These are phyloP conservation scores for Drechmeria coniospora DNA, from an alignment of 2,329 filamentous ascomycete species.

Conservation along the genomic window DNA sequence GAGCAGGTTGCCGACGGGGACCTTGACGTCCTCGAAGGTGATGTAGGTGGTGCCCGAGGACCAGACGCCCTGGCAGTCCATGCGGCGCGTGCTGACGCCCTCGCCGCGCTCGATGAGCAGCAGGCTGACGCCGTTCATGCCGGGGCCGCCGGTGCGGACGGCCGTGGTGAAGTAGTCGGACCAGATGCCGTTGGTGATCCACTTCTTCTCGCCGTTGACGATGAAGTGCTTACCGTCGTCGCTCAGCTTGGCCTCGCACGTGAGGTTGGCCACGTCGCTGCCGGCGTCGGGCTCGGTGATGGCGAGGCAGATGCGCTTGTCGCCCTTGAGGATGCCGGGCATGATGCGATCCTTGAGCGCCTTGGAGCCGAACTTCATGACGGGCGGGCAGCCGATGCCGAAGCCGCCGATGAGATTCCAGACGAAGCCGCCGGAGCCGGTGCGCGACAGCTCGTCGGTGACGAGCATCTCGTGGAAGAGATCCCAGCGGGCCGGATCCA, in stretches of 20 bases:
- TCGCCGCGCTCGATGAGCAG: slow-evolving; percentile 83
- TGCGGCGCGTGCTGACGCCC: slow-evolving; percentile 81
- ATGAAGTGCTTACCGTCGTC: slow-evolving; percentile 98
- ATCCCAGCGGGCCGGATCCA: slow-evolving; percentile 84
- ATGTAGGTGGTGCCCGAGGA: slow-evolving; percentile 91
- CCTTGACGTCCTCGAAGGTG: slow-evolving; percentile 97
- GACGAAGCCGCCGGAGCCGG: slow-evolving; percentile 80
- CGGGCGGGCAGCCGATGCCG: slow-evolving; percentile 81
- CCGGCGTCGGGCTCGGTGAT: slow-evolving; percentile 96
- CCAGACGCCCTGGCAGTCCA: slow-evolving; percentile 99
- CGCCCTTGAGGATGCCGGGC: slow-evolving; percentile 73
- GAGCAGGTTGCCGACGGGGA: slow-evolving; percentile 95
- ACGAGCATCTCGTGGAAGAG: slow-evolving; percentile 95
- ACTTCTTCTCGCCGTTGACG: slow-evolving; percentile 99
- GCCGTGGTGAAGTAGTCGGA: slow-evolving; percentile 95
- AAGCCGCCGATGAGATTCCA: slow-evolving; percentile 98
- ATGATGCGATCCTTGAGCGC: slow-evolving; percentile 72
- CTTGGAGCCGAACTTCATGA: slow-evolving; percentile 86
- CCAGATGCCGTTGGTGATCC: slow-evolving; percentile 98
- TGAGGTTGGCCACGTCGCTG: slow-evolving; percentile 86
- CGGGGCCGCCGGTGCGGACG: slow-evolving; percentile 72
- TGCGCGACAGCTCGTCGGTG: slow-evolving; percentile 84
- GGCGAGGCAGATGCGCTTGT: slow-evolving; percentile 94
- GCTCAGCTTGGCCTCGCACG: slow-evolving; percentile 85
- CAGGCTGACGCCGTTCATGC: slow-evolving; percentile 86